Evolutionary conservation across 768 basidiomycete genomes (phyloP).

Genomic region (Amanita inopinata): DNA sequence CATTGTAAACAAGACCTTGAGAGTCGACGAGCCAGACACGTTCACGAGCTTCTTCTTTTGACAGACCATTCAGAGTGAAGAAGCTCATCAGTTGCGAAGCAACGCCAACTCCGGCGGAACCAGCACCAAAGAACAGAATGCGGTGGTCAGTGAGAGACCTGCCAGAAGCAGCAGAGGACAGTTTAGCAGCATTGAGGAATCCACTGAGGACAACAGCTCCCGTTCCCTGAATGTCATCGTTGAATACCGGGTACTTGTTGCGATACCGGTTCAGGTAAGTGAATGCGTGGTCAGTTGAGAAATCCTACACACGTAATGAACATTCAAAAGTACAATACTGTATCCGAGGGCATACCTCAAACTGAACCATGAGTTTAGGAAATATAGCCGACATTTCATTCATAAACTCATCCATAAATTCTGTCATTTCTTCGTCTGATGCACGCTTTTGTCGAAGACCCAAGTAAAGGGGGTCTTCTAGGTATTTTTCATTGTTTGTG

Average conservation of each 20-base stretch:
- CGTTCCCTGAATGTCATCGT: constrained; percentile 88
- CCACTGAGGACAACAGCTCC: constrained; percentile 89
- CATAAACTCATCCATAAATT: constrained; percentile 95
- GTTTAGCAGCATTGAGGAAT: constrained; percentile 77
- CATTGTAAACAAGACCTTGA: constrained; percentile 73
- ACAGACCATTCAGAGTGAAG: constrained; percentile 74
- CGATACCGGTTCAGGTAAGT: constrained; percentile 71
- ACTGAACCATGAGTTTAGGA: constrained; percentile 81
- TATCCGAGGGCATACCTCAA: constrained; percentile 42
- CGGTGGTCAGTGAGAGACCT: constrained; percentile 60
- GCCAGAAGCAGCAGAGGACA: constrained; percentile 65
- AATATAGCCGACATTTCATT: constrained; percentile 61
- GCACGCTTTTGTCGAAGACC: constrained; percentile 69
- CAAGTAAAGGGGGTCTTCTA: constrained; percentile 85
- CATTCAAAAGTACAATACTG: neutral
- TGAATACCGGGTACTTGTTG: constrained; percentile 70
- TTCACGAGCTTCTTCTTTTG: constrained; percentile 64
- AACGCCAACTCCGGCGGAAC: constrained; percentile 88
- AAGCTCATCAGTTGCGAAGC: constrained; percentile 84
- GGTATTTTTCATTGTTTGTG: constrained; percentile 71
- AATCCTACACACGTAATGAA: constrained; percentile 45
- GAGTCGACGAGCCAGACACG: constrained; percentile 82
- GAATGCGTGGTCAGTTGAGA: constrained; percentile 89
- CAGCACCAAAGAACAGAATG: constrained; percentile 90
- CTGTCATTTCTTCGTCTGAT: constrained; percentile 53